Evolutionary conservation across 805 yeast genomes (phyloP).

Genomic region (Metschnikowia peoriensis): DNA sequence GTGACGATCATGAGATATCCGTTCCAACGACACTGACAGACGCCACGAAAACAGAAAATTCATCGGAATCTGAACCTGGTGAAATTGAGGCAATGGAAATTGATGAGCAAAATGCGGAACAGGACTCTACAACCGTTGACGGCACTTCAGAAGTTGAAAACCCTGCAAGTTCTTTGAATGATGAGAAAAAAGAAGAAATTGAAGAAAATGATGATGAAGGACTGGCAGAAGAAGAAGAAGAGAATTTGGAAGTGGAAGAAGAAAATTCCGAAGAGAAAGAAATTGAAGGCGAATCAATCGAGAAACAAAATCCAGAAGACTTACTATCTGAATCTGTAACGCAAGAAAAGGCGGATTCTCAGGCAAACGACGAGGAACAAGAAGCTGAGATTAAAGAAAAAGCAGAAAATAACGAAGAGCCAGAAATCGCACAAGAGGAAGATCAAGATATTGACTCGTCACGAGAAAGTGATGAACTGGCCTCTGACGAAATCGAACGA

Average conservation of each 20-base stretch:
- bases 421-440: neutral
- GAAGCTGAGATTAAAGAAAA: neutral
- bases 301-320: neutral
- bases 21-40: neutral
- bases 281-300: neutral
- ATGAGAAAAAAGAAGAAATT: slow-evolving; percentile 3
- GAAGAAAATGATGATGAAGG: neutral
- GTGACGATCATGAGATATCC: neutral
- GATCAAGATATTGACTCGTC: slow-evolving; percentile 4
- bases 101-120: neutral
- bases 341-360: neutral
- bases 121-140: neutral
- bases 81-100: neutral
- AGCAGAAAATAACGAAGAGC: slow-evolving; percentile 1
- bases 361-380: neutral
- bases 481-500: neutral
- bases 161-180: neutral
- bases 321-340: too few relatives aligned
- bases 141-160: neutral
- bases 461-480: neutral
- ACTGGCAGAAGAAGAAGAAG: slow-evolving; percentile 1
- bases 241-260: slow-evolving; percentile 9
- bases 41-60: neutral
- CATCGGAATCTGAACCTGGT: neutral
- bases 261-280: neutral